Evolutionary conservation across 2,329 filamentous ascomycete genomes (phyloP), one percentile per base, ranked within the genome.

Genomic region (Cladophialophora psammophila): DNA sequence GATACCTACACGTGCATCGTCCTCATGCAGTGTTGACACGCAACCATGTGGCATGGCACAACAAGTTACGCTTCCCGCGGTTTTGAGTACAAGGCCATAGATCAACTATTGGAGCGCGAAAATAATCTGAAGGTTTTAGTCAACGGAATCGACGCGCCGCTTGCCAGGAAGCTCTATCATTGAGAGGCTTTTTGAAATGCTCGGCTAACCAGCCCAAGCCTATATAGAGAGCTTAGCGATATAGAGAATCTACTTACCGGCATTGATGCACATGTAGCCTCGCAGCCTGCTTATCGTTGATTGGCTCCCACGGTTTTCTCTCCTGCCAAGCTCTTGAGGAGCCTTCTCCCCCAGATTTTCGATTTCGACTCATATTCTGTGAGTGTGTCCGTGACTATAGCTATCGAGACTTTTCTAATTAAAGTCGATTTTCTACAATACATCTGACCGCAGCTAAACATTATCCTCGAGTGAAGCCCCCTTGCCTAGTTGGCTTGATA

Each of bases 281-380:
- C 42, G 55, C n/a, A n/a, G 35, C 3, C 15, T 48, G 15, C 32
- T 60, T 31, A 34, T 52, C 58, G 13, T 38, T 45, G 42, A 60
- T 60, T 60, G 40, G 54, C 60, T 53, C 34, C 54, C 5, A 35
- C 18, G 32, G 59, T 52, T 59, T 64, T 58, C 40, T 58, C 36
- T 58, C 62, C 62, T 36, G 62, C 54, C 62, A 64, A 57, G 54
- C 38, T 34, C 54, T 35, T n/a, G 7, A 55, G 8, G 31, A 26
- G 34, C 35, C 34, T n/a, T 60, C 42, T 26, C 35, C 58, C 58
- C 58, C 58, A 52, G 59, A 61, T 61, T 61, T 61, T 61, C 59
- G 9, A 5, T 34, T 31, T 61, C 53, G 59, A 61, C 59, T 61
- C 59, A 61, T 61, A 34, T 53, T 54, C 26, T 26, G 2, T 18